Base-by-base conservation (phyloP, 2,329 filamentous ascomycete species). In the Aspergillus latus region DNA sequence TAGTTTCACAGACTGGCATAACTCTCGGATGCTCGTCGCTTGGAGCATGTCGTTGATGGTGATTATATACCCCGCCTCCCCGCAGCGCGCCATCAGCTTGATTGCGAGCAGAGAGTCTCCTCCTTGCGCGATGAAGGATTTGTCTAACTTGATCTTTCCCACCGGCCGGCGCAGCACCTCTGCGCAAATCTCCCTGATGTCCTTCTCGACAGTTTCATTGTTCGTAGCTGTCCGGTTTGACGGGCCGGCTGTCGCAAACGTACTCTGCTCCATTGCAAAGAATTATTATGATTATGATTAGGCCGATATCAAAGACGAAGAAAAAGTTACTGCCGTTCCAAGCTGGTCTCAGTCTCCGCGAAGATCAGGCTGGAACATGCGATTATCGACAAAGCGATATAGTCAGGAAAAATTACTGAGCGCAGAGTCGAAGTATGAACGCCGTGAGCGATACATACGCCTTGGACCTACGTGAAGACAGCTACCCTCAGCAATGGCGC, bases 21-120 rank as follows among this genome's bases (percentile, higher is more conserved):
- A 37, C 43, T 56, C 6, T 9, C 29, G 36, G 26, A 52, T 16
- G 13, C 54, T 56, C 8, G 54, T 48, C 29, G 48, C 42, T 16
- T 56, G 48, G 34, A 56, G 54, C 42, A 56, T 47, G 11, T 52
- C 43, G 15, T 56, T 49, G 13, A 56, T 56, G 11, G 48, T 52
- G 49, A 56, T 48, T 28, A 37, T 52, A 43, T 48, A 56, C 48
- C 54, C 54, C 26, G 54, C 54, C 49, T 56, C 54, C n/a, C 32
- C 54, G 32, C 54, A 56, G 15, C 54, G 48, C 36, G 54, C 54
- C 54, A 52, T 48, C 21, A 51, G 21, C 40, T 52, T 51, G 21
- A 56, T 48, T 15, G 54, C 48, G 13, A 56, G n/a, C 36, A 56
- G 42, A 47, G 54, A 56, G 49, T 56, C 54, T 43, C 48, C 54